Evolutionary conservation across 139 green algal species (phyloP).

Genomic region (Coelastrella sp.): DNA sequence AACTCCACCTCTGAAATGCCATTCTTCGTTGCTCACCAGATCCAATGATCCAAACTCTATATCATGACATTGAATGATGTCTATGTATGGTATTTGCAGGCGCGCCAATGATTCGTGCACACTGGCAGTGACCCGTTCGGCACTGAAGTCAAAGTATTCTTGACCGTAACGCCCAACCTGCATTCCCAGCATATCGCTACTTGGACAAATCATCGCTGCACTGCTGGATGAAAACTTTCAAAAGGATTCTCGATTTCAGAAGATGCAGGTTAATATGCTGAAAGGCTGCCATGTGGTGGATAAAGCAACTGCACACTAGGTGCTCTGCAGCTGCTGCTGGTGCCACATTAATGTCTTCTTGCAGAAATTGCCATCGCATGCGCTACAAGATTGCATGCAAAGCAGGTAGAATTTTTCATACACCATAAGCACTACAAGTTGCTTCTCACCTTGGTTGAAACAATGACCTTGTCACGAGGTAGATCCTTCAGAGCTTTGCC

Average conservation of each 20-base stretch:
- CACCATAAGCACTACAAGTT: background rate
- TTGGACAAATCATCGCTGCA: background rate
- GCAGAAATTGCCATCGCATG: background rate
- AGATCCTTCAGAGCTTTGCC: constrained; percentile 79
- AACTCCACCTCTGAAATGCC: background rate
- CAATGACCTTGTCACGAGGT: constrained; percentile 83
- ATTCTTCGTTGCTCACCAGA: constrained; percentile 63
- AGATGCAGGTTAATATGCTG: background rate
- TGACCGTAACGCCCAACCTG: constrained; percentile 89
- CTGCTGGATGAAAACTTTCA: too few species aligned
- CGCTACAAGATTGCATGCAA: too few species aligned
- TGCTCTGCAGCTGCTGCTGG: background rate
- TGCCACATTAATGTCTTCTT: background rate
- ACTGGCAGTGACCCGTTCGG: constrained; percentile 76
- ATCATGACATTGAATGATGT: constrained; percentile 95
- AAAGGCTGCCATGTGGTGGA: too few species aligned
- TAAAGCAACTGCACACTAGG: background rate
- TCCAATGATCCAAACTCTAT: constrained; percentile 93
- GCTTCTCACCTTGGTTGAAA: constrained; percentile 85
- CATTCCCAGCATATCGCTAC: background rate
- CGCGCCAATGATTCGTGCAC: constrained; percentile 84
- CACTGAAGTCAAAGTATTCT: constrained; percentile 89
- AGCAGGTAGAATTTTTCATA: too few species aligned
- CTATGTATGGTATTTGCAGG: constrained; percentile 86
- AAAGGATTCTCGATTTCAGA: too few species aligned